Percentiles rank a stretch among this genome's conserved stretches.
Evolutionary conservation across 345 rosid species (phyloP).

Genomic region (Brassica rapa): DNA sequence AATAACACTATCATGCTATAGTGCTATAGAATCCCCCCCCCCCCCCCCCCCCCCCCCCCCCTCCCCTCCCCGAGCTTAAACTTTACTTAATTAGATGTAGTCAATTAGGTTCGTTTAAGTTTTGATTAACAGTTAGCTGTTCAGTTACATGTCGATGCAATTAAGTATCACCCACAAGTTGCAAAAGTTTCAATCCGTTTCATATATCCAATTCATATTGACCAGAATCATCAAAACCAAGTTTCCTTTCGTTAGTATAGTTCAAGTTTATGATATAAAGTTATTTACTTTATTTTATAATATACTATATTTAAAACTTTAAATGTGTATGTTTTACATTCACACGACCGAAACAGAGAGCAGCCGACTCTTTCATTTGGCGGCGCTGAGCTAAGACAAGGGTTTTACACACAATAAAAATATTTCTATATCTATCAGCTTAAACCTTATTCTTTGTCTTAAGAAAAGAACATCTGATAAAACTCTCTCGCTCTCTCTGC

Average conservation of each 20-base stretch:
- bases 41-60: background rate
- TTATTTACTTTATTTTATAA: background rate
- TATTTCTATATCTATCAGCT: slow-evolving; percentile 26
- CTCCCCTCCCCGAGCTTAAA: background rate
- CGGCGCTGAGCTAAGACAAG: background rate
- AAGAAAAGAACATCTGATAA: slow-evolving; percentile 3
- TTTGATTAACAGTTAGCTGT: background rate
- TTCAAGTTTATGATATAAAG: background rate
- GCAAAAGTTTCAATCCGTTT: background rate
- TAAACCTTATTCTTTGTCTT: slow-evolving; percentile 26
- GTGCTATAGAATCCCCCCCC: background rate
- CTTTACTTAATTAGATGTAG: background rate
- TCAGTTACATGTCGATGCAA: background rate
- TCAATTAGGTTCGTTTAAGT: background rate
- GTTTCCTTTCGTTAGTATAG: background rate
- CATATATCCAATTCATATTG: background rate
- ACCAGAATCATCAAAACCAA: background rate
- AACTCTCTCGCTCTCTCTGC: slow-evolving; percentile 18
- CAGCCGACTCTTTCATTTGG: slow-evolving; percentile 3
- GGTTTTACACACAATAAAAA: background rate
- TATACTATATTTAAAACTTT: background rate
- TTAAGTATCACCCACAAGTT: background rate
- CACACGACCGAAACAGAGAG: background rate
- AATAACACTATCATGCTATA: too few relatives aligned
- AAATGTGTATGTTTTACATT: background rate